Percentiles rank a stretch among this genome's conserved stretches.
These are phyloP conservation scores for Penicillium malachiteum DNA, from an alignment of 495 filamentous ascomycete genomes.

Conservation along the genomic window DNA sequence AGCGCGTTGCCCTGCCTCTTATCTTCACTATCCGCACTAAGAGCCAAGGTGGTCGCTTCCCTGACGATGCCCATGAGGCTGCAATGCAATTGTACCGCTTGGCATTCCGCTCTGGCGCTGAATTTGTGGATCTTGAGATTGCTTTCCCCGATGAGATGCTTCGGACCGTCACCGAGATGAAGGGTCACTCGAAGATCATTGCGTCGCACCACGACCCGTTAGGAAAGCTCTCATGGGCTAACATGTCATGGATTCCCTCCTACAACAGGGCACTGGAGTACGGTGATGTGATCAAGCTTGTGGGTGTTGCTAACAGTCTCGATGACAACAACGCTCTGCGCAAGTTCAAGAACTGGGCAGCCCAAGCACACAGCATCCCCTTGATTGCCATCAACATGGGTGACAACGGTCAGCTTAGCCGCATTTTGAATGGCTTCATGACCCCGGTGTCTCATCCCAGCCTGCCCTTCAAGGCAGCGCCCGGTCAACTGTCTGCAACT, in stretches of 20 bases:
- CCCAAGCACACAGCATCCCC: conserved; percentile 67
- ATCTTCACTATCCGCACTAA: conserved; percentile 91
- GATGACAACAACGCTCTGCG: conserved; percentile 84
- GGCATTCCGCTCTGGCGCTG: conserved; percentile 78
- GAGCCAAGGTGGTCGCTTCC: conserved; percentile 86
- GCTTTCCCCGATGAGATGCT: conserved; percentile 75
- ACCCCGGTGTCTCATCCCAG: conserved; percentile 92
- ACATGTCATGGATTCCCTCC: conserved; percentile 80
- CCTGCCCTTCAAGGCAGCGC: conserved; percentile 88
- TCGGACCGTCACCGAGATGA: conserved; percentile 61
- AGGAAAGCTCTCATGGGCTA: conserved; percentile 77
- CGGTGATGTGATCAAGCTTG: conserved; percentile 92
- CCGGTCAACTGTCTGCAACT: conserved; percentile 86
- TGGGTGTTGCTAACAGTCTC: conserved; percentile 73
- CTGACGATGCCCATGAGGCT: conserved; percentile 68
- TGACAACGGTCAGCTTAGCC: conserved; percentile 77
- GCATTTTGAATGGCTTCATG: conserved; percentile 88
- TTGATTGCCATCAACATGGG: conserved; percentile 98
- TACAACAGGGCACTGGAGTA: conserved; percentile 85
- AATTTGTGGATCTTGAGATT: conserved; percentile 93
- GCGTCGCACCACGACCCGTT: conserved; percentile 92
- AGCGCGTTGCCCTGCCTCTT: conserved; percentile 72
- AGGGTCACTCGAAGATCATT: conserved; percentile 78
- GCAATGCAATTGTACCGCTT: conserved; percentile 71
- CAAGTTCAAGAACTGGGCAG: conserved; percentile 77